These are phyloP conservation scores for Datura wrightii DNA, from an alignment of 257 asterid genomes.

Conservation along the genomic window DNA sequence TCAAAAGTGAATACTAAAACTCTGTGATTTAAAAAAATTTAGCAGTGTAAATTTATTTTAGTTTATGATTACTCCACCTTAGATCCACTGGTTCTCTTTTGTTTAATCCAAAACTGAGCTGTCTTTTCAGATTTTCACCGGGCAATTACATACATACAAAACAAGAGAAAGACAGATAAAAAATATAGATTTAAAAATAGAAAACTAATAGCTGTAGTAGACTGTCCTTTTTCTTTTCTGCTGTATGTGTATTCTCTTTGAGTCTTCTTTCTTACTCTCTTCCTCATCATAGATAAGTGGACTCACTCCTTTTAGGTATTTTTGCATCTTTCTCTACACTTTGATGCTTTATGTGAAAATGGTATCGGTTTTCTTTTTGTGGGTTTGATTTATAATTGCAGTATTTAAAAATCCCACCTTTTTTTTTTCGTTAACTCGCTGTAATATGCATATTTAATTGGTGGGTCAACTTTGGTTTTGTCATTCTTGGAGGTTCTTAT, in stretches of 20 bases:
- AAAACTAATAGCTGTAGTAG: background rate
- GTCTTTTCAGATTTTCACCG: background rate
- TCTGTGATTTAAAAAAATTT: too few species aligned
- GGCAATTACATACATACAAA: background rate
- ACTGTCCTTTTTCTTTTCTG: background rate
- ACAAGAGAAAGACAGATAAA: background rate
- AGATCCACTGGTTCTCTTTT: conserved; percentile 3
- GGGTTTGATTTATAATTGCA: background rate
- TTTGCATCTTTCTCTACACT: background rate
- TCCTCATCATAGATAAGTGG: background rate
- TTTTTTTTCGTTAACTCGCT: background rate
- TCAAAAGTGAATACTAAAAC: too few species aligned
- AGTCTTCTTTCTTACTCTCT: background rate
- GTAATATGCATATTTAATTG: background rate
- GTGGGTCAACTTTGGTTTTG: background rate
- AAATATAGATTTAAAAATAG: background rate
- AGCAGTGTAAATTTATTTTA: too few species aligned
- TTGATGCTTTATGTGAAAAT: background rate
- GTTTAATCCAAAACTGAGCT: background rate
- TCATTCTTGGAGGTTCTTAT: background rate
- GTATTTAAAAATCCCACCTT: background rate
- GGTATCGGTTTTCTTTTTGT: background rate
- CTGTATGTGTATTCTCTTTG: background rate
- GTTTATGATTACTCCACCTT: too few species aligned
- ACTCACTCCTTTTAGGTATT: background rate